Evolutionary conservation across 352 stramenopile genomes (phyloP).

Genomic region (Globisporangium splendens): DNA sequence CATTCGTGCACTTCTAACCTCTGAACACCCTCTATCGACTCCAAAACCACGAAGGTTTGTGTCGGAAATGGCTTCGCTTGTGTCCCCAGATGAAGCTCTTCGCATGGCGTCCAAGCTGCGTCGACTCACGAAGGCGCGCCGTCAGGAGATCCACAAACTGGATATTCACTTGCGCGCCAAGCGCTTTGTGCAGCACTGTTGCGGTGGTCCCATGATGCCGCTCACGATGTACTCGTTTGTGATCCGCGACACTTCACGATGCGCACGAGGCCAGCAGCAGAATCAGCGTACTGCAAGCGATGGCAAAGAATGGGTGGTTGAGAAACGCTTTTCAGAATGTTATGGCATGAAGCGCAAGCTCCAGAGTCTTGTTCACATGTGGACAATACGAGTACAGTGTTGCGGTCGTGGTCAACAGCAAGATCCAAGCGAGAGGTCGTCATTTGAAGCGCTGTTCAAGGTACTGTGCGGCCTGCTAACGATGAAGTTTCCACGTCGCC

Average conservation of each 20-base stretch:
- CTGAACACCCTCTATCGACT: too few relatives aligned
- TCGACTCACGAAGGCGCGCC: slow-evolving; percentile 26
- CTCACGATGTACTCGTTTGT: too few relatives aligned
- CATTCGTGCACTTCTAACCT: too few relatives aligned
- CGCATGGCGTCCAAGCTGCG: slow-evolving; percentile 2
- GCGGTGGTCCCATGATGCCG: too few relatives aligned
- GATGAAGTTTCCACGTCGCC: slow-evolving; percentile 16
- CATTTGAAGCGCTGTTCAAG: not conserved
- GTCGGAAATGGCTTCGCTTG: too few relatives aligned
- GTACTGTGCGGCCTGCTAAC: not conserved
- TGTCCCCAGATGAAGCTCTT: too few relatives aligned
- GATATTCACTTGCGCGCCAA: slow-evolving; percentile 38
- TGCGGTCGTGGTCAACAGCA: not conserved
- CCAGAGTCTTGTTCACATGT: not conserved
- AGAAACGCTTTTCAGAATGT: slow-evolving; percentile 2
- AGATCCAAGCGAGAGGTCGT: too few relatives aligned
- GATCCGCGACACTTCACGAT: not conserved
- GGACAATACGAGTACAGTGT: not conserved
- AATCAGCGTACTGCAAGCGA: too few relatives aligned
- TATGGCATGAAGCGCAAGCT: not conserved
- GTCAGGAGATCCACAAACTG: slow-evolving; percentile 48
- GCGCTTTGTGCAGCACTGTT: slow-evolving; percentile 14
- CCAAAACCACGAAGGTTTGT: too few relatives aligned
- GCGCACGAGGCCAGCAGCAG: too few relatives aligned
- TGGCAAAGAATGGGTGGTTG: slow-evolving; percentile 1